Conservation (phyloP, 2,329 filamentous ascomycete genomes). For the Rhexocercosporidium sp. region DNA sequence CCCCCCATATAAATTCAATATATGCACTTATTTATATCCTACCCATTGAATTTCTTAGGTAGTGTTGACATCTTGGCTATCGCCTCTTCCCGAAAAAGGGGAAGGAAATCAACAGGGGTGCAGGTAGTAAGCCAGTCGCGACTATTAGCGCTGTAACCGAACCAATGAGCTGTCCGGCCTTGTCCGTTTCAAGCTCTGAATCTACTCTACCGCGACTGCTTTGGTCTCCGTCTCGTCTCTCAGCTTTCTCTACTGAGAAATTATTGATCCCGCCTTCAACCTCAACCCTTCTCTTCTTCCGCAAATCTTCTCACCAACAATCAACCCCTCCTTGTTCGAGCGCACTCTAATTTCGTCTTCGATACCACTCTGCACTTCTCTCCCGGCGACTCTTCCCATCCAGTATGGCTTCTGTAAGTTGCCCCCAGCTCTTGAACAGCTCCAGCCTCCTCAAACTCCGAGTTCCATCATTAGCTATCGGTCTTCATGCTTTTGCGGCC, state of each 20-base stretch:
- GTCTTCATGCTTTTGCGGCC: not conserved
- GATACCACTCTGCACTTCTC: constrained; percentile 17
- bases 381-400: constrained; percentile 17
- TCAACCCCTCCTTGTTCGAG: constrained; percentile 23
- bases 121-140: not conserved
- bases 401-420: constrained; percentile 40
- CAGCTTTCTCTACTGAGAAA: not conserved
- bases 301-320: constrained; percentile 12
- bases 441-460: constrained; percentile 7
- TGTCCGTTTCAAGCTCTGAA: constrained; percentile 26
- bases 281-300: constrained; percentile 4
- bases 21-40: not conserved
- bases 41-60: not conserved
- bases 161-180: constrained; percentile 15
- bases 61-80: not conserved
- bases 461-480: constrained; percentile 10
- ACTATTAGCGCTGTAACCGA: constrained; percentile 16
- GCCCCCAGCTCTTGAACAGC: constrained; percentile 23
- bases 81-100: constrained; percentile 11
- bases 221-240: constrained; percentile 21
- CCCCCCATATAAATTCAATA: not conserved
- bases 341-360: constrained; percentile 27
- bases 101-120: constrained; percentile 2
- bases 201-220: constrained; percentile 23
- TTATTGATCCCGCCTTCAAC: constrained; percentile 13